These are phyloP conservation scores for Solanum commersonii DNA, from an alignment of 257 asterid species.

Conservation along the genomic window DNA sequence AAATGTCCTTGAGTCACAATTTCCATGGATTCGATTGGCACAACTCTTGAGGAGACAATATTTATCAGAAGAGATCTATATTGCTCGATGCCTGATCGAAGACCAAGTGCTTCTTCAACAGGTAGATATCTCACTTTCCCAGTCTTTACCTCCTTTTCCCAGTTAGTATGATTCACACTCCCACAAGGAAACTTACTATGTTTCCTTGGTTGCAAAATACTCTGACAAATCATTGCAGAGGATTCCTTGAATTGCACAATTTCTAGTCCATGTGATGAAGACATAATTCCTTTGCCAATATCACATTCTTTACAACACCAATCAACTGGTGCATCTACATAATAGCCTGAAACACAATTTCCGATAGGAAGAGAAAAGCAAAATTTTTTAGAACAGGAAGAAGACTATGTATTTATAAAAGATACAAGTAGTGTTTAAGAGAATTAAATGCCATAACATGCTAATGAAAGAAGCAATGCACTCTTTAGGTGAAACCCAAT, in stretches of 20 bases:
- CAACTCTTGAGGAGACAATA: neutral
- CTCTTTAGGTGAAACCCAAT: too few species aligned
- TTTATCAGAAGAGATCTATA: neutral
- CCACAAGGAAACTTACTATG: neutral
- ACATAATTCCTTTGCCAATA: neutral
- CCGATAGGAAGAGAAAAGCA: conserved; percentile 13
- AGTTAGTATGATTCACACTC: neutral
- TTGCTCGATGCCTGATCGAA: neutral
- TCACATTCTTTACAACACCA: conserved; percentile 52
- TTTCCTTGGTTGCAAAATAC: too few species aligned
- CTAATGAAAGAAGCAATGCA: too few species aligned
- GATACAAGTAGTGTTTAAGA: neutral
- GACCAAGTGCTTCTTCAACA: neutral
- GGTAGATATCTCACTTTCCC: neutral
- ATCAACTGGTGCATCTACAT: neutral
- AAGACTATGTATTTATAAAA: neutral
- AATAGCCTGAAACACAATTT: conserved; percentile 31
- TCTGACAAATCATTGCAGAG: neutral
- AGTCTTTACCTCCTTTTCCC: neutral
- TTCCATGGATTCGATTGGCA: neutral
- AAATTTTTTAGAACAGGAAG: neutral
- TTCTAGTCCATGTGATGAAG: conserved; percentile 1
- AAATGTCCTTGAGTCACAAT: conserved; percentile 1
- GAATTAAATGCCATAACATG: too few species aligned
- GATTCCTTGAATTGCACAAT: neutral